phyloP scores from a whole-genome alignment of 129 eudicot genomes.

The Ambrosia artemisiifolia region DNA sequence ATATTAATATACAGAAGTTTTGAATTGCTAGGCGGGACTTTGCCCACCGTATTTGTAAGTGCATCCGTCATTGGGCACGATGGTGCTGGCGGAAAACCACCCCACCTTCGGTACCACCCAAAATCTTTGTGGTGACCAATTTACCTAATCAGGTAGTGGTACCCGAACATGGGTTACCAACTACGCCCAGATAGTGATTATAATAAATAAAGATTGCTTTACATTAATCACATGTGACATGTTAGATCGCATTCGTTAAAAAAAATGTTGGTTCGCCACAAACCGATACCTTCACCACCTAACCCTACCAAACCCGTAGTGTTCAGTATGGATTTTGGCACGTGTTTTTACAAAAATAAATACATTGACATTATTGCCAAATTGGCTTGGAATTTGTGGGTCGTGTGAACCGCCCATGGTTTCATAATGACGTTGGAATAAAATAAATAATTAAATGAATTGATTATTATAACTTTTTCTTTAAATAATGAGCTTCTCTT shows the following conservation, averaged over 20 bases:
- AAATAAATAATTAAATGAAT: not conserved
- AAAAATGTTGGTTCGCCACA: not conserved
- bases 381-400: not conserved
- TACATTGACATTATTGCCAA: not conserved
- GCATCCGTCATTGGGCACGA: too few species aligned
- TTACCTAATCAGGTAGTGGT: too few species aligned
- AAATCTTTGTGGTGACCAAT: too few species aligned
- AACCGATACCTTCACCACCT: not conserved
- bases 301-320: not conserved
- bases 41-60: too few species aligned
- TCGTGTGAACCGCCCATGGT: conserved; percentile 3
- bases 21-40: too few species aligned
- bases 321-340: not conserved
- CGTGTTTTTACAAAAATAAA: not conserved
- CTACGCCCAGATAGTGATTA: not conserved
- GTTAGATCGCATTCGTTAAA: not conserved
- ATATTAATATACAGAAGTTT: too few species aligned
- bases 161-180: too few species aligned
- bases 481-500: too few species aligned
- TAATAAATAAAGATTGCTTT: not conserved
- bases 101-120: too few species aligned
- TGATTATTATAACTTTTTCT: not conserved
- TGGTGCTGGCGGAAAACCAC: too few species aligned
- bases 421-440: not conserved
- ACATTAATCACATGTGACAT: not conserved